These are phyloP conservation scores for Colletotrichum shisoi DNA, from an alignment of 2,329 filamentous ascomycete genomes.

Conservation along the genomic window DNA sequence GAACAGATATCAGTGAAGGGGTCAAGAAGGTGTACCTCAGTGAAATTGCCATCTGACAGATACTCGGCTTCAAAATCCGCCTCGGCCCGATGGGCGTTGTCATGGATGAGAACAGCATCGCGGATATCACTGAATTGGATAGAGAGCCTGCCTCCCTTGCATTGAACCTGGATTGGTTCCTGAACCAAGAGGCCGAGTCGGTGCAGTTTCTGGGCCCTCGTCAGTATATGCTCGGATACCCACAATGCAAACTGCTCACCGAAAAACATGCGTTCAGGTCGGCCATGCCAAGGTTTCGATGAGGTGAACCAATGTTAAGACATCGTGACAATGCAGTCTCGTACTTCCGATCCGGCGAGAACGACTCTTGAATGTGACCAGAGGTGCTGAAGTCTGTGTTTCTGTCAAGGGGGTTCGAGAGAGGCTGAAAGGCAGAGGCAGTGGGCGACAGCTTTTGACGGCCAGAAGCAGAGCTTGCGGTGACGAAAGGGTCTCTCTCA, in stretches of 20 bases:
- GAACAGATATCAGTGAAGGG: not conserved
- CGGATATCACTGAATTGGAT: slow-evolving; percentile 68
- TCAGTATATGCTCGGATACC: not conserved
- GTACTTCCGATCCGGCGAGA: not conserved
- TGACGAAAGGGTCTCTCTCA: slow-evolving; percentile 65
- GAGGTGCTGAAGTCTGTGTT: not conserved
- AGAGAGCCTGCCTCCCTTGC: slow-evolving; percentile 55
- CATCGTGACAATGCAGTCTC: slow-evolving; percentile 22
- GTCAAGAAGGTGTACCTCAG: slow-evolving; percentile 46
- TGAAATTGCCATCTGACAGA: slow-evolving; percentile 56
- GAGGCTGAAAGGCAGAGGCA: slow-evolving; percentile 68
- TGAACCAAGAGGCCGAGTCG: slow-evolving; percentile 47
- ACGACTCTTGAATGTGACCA: not conserved
- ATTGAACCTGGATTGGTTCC: slow-evolving; percentile 50
- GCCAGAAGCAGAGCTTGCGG: slow-evolving; percentile 47
- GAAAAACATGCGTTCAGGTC: slow-evolving; percentile 56
- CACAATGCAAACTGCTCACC: slow-evolving; percentile 48
- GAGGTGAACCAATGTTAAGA: slow-evolving; percentile 24
- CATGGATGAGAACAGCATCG: slow-evolving; percentile 62
- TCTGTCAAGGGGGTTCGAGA: slow-evolving; percentile 43
- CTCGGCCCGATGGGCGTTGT: slow-evolving; percentile 55
- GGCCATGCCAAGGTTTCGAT: slow-evolving; percentile 40
- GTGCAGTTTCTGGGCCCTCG: slow-evolving; percentile 39
- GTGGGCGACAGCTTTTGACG: slow-evolving; percentile 67
- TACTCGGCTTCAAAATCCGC: slow-evolving; percentile 58